Percentiles rank a stretch among this genome's conserved stretches.
Conservation (phyloP, 345 rosid genomes). For the Citrus australasica region DNA sequence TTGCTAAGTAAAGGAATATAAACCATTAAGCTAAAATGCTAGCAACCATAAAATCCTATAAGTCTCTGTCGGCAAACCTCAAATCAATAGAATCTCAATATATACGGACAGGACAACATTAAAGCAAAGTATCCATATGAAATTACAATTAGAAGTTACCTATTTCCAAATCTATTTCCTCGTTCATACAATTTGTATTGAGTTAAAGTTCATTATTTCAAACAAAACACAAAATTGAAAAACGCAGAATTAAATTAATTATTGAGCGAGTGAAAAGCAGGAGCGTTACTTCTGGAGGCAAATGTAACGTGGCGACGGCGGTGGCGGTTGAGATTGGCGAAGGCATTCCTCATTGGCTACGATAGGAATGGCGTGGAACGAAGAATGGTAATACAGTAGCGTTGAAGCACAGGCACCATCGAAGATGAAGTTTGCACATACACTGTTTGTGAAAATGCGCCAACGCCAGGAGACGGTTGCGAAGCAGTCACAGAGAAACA, state of each 20-base stretch:
- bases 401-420: constrained; percentile 16
- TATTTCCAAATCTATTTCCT: background rate
- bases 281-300: constrained; percentile 31
- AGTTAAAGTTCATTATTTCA: background rate
- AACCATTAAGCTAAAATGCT: background rate
- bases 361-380: constrained; percentile 11
- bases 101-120: background rate
- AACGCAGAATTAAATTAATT: background rate
- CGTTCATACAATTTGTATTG: too few species aligned
- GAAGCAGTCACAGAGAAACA: background rate
- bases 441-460: constrained; percentile 48
- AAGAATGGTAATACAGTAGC: background rate
- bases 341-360: constrained; percentile 63
- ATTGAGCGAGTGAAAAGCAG: background rate
- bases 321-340: constrained; percentile 45
- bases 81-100: background rate
- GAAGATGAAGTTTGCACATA: constrained; percentile 8
- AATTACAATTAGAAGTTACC: background rate
- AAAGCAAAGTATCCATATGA: background rate
- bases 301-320: constrained; percentile 49
- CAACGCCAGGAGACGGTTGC: background rate
- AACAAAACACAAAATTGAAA: background rate
- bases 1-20: background rate
- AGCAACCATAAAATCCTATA: background rate
- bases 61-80: background rate